A percentile compares a stretch with the other conserved stretches of the same genome.
These are phyloP conservation scores for Pachyrhizus erosus DNA, from an alignment of 306 rosid genomes.

Conservation along the genomic window DNA sequence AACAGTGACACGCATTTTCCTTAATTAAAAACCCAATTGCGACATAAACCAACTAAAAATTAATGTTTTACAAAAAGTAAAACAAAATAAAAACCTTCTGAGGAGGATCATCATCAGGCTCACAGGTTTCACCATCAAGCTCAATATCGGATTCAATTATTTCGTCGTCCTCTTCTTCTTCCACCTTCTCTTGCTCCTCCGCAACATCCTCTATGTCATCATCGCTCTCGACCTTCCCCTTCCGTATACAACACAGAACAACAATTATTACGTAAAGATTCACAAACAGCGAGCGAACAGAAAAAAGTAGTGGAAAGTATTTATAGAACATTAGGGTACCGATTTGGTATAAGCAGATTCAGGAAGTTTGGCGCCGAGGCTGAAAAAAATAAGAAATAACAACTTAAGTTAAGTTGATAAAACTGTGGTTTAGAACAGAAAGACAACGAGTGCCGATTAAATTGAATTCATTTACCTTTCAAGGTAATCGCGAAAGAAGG, in stretches of 20 bases:
- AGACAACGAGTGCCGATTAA: background rate
- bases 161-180: slow-evolving; percentile 79
- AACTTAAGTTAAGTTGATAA: no score
- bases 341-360: slow-evolving; percentile 58
- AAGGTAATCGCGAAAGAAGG: slow-evolving; percentile 90
- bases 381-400: slow-evolving; percentile 37
- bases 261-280: background rate
- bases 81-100: slow-evolving; percentile 60
- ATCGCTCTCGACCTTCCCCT: slow-evolving; percentile 68
- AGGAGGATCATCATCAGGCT: slow-evolving; percentile 84
- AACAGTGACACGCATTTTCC: slow-evolving; percentile 33
- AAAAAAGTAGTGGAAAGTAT: background rate
- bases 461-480: slow-evolving; percentile 59
- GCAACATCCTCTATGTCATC: slow-evolving; percentile 65
- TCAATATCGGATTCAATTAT: slow-evolving; percentile 86
- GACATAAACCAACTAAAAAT: background rate
- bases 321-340: slow-evolving; percentile 50
- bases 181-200: slow-evolving; percentile 48
- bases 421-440: background rate
- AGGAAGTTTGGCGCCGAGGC: slow-evolving; percentile 78
- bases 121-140: slow-evolving; percentile 81
- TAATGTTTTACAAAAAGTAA: background rate
- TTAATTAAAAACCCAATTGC: background rate
- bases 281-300: background rate
- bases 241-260: slow-evolving; percentile 26